A percentile compares a stretch with the other conserved stretches of the same genome.
Evolutionary conservation across 139 green algal species (phyloP).

Genomic region (Micractinium conductrix): DNA sequence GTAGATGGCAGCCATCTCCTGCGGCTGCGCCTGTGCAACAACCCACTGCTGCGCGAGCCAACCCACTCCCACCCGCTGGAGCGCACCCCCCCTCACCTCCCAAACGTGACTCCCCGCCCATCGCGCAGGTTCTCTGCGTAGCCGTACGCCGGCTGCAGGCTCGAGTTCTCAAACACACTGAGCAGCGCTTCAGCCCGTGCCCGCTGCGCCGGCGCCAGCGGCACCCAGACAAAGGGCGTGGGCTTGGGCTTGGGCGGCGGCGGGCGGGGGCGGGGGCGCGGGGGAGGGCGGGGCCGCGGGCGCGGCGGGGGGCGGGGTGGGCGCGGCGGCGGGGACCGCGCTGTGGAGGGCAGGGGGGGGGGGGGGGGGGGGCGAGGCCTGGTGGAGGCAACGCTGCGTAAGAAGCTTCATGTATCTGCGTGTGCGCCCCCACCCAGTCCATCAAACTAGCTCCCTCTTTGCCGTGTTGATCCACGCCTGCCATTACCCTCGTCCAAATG

Average conservation of each 20-base stretch:
- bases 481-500: too few species aligned
- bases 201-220: background rate
- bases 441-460: too few species aligned
- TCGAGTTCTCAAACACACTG: conserved; percentile 17
- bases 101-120: conserved; percentile 33
- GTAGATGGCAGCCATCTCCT: too few species aligned
- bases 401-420: too few species aligned
- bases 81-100: background rate
- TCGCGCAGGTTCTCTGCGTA: conserved; percentile 22
- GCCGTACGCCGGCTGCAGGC: background rate
- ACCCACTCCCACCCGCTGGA: too few species aligned
- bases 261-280: background rate
- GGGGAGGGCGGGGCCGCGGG: background rate
- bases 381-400: background rate
- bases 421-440: too few species aligned
- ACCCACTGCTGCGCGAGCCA: too few species aligned
- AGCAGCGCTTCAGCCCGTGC: conserved; percentile 5
- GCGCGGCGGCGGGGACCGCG: background rate
- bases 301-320: background rate
- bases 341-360: background rate
- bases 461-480: too few species aligned
- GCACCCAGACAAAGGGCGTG: background rate
- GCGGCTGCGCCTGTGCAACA: too few species aligned
- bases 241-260: background rate
- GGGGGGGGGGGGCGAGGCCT: background rate